phyloP scores from a whole-genome alignment of 1,284 basidiomycete species.

The Cryptococcus jaspeensis region DNA sequence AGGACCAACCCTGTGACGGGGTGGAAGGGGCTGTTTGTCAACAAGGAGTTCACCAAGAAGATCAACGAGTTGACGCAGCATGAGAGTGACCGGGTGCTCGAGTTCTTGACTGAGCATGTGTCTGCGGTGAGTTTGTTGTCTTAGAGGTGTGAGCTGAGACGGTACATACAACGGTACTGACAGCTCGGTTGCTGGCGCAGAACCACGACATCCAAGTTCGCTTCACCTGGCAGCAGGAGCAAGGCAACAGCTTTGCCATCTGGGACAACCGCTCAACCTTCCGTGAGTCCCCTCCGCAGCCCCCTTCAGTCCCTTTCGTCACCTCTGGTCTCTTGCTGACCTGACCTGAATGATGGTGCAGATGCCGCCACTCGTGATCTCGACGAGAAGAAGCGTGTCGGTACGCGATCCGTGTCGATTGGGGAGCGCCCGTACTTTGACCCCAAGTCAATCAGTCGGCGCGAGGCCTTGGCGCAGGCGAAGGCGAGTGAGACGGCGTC shows the following conservation, averaged over 20 bases:
- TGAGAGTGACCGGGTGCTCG: conserved; percentile 54
- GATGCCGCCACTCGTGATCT: conserved; percentile 56
- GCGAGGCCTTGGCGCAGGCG: no score
- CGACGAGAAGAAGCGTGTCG: conserved; percentile 53
- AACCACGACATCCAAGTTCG: conserved; percentile 67
- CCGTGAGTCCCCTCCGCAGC: no score
- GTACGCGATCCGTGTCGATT: conserved; percentile 62
- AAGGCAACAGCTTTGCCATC: conserved; percentile 43
- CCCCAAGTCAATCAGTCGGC: conserved; percentile 20
- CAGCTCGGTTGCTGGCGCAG: no score
- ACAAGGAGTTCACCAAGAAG: conserved; percentile 62
- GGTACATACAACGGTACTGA: no score
- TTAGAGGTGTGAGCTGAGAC: neutral
- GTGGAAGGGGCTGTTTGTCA: conserved; percentile 74
- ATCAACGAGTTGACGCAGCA: conserved; percentile 62
- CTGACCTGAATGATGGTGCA: no score
- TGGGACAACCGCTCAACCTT: conserved; percentile 49
- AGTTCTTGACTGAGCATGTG: conserved; percentile 52
- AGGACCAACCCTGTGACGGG: conserved; percentile 61
- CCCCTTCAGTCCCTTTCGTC: neutral
- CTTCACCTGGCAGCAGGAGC: conserved; percentile 51
- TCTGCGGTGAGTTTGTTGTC: conserved; percentile 56
- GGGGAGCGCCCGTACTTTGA: conserved; percentile 64
- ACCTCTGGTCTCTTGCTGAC: no score
- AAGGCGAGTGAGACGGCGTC: no score